Conservation (phyloP, 257 asterid species). For the Anisodus tanguticus region DNA sequence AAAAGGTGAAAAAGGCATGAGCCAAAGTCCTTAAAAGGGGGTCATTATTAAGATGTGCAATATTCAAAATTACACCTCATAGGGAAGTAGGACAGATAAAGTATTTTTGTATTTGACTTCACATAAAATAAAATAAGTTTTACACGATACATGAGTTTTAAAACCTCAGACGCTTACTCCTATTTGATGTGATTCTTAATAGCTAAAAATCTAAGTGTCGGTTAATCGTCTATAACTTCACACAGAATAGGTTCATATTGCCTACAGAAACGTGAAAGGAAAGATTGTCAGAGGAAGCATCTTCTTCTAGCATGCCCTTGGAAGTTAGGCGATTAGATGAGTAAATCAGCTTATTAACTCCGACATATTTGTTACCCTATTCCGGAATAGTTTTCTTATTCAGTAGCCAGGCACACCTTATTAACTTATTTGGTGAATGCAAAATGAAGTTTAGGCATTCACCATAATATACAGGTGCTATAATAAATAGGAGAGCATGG, state of each 20-base stretch:
- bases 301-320: constrained; percentile 6
- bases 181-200: not conserved
- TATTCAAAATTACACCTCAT: not conserved
- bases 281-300: not conserved
- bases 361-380: not conserved
- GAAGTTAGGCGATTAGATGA: not conserved
- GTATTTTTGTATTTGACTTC: not conserved
- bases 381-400: not conserved
- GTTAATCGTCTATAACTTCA: not conserved
- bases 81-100: not conserved
- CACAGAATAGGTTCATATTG: not conserved
- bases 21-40: not conserved
- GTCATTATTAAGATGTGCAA: not conserved
- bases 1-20: not conserved
- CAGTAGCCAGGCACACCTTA: not conserved
- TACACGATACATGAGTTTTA: not conserved
- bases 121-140: too few species aligned
- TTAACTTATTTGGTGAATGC: not conserved
- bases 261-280: not conserved
- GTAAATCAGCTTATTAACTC: not conserved
- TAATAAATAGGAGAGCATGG: too few species aligned
- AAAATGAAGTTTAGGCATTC: not conserved
- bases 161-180: not conserved
- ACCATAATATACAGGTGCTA: not conserved
- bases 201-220: not conserved